Conservation (phyloP, 768 basidiomycete species). For the Candolleomyces eurysporus region DNA sequence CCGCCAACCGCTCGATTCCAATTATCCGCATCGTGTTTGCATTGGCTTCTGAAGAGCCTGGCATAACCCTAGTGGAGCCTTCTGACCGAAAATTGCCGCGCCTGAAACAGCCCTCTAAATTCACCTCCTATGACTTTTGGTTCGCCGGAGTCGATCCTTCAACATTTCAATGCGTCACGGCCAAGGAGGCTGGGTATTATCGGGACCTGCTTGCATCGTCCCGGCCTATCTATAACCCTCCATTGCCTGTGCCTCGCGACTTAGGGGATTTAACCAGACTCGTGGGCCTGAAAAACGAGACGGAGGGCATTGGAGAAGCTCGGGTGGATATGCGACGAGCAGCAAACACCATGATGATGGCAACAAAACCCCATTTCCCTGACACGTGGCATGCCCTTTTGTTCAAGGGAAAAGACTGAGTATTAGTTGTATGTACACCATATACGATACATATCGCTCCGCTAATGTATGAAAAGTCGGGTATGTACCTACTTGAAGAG, state of each 20-base stretch:
- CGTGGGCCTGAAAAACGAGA: neutral
- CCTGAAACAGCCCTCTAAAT: neutral
- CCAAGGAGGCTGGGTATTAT: neutral
- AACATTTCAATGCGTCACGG: neutral
- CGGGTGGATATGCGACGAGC: neutral
- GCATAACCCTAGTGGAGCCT: neutral
- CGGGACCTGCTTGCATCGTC: neutral
- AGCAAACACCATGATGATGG: neutral
- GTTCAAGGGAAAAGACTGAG: neutral
- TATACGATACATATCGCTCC: no score
- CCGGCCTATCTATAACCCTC: neutral
- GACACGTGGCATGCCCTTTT: neutral
- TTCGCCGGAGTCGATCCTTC: neutral
- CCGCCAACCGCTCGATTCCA: neutral
- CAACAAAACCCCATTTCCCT: neutral
- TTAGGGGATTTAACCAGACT: neutral
- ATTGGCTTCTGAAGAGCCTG: neutral
- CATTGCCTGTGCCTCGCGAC: neutral
- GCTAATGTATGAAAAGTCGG: no score
- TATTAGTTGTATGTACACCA: no score
- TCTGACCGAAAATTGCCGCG: neutral
- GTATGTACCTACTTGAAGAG: no score
- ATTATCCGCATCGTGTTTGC: neutral
- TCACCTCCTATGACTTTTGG: neutral
- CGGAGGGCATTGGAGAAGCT: neutral